Evolutionary conservation across 73 alveolate genomes (phyloP), one percentile per base, ranked within the genome.

Genomic region (Paramecium bursaria): DNA sequence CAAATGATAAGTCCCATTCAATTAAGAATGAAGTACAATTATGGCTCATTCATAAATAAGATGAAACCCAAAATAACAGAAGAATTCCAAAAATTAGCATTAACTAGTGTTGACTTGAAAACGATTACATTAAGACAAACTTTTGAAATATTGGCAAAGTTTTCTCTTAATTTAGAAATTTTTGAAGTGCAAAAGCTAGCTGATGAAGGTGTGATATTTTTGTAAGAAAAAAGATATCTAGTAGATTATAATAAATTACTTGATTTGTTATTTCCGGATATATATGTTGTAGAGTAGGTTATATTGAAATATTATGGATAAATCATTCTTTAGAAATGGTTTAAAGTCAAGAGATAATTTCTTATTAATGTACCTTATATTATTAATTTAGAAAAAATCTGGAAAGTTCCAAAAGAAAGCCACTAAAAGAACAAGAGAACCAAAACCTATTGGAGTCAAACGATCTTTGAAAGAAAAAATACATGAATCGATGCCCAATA

Each of bases 1-100:
- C 4, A 67, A 42, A 13, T 39, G 21, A 67, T 67, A 31, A 67
- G 82, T 67, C 82, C 82, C 3, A 67, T 67, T 67, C 60, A 67
- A 27, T 13, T 67, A n/a, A 67, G 82, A 67, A 67, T 67, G 82
- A 67, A 67, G 44, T 67, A 31, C 23, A 33, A 67, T 35, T 67
- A 33, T 67, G 82, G 82, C 1, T 5, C 53, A 0, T 67, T 39
- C 44, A 57, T 67, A 1, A n/a, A 27, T 35, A 67, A 67, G 22
- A 39, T 67, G 13, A 67, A 42, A 67, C 82, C 82, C 9, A 67
- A 67, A 42, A 4, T 67, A 67, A 39, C 44, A 14, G 82, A 67
- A 39, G 82, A 67, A 42, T 67, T 67, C 13, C 11, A 67, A 21
- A 67, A 67, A 22, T 3, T 17, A 1, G 82, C 82, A 11, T 30